phyloP scores from a whole-genome alignment of 768 basidiomycete species.

The Lentinula guzmanii region DNA sequence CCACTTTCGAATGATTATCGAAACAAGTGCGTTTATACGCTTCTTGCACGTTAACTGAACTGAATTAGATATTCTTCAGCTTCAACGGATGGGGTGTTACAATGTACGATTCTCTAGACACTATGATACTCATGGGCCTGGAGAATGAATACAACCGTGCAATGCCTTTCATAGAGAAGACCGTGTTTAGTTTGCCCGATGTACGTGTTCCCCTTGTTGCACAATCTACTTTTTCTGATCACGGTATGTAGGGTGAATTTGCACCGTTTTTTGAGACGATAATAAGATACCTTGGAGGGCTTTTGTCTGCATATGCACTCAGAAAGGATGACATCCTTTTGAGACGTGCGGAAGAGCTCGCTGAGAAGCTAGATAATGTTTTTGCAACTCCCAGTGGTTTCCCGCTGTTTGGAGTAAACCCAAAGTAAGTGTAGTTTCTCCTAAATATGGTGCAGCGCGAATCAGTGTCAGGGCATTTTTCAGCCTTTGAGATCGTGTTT shows the following conservation, averaged over 20 bases:
- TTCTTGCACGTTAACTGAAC: neutral
- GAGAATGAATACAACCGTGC: conserved; percentile 65
- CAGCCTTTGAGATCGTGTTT: no score
- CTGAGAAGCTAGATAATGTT: conserved; percentile 58
- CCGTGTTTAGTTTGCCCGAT: conserved; percentile 41
- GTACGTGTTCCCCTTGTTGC: conserved; percentile 22
- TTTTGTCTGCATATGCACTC: conserved; percentile 79
- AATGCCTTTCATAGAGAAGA: conserved; percentile 41
- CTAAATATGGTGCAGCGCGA: no score
- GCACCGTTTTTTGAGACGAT: conserved; percentile 78
- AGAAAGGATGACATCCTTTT: conserved; percentile 59
- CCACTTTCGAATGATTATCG: conserved; percentile 42
- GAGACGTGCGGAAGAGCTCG: conserved; percentile 73
- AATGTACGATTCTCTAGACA: conserved; percentile 78
- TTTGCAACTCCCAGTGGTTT: conserved; percentile 70
- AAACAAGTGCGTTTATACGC: conserved; percentile 37
- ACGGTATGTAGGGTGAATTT: conserved; percentile 18
- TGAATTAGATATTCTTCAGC: conserved; percentile 24
- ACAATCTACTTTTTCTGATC: conserved; percentile 1
- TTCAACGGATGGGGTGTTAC: conserved; percentile 82
- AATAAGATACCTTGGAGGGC: conserved; percentile 86
- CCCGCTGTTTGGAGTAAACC: conserved; percentile 66
- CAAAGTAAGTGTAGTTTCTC: conserved; percentile 34
- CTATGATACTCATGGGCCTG: conserved; percentile 78
- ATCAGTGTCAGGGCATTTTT: no score